A percentile compares a stretch with the other conserved stretches of the same genome.
phyloP scores from a whole-genome alignment of 257 asterid species.

The Plantago ovata region DNA sequence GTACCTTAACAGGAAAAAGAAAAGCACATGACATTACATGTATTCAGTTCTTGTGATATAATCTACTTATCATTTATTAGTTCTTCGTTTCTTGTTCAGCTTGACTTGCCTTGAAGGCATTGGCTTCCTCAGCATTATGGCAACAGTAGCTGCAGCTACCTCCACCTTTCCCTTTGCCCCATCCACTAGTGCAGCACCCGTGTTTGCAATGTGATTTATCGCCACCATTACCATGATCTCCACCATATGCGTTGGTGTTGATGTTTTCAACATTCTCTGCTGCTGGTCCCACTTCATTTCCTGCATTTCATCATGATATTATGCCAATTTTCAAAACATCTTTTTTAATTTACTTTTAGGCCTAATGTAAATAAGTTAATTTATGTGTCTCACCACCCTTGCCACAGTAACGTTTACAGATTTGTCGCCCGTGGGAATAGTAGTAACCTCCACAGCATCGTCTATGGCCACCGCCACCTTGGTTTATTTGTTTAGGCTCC shows the following conservation, averaged over 20 bases:
- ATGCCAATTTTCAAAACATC: not conserved
- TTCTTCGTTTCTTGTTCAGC: constrained; percentile 20
- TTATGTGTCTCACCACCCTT: not conserved
- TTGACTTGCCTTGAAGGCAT: constrained; percentile 13
- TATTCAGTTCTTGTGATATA: not conserved
- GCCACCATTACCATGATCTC: constrained; percentile 3
- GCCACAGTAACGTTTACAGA: not conserved
- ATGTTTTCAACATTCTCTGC: not conserved
- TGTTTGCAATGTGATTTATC: not conserved
- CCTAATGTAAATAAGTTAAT: no score
- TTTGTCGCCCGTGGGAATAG: not conserved
- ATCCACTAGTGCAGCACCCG: not conserved
- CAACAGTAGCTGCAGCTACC: constrained; percentile 14
- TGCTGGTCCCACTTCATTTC: constrained; percentile 11
- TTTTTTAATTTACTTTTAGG: no score
- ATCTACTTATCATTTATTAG: not conserved
- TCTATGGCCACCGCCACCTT: constrained; percentile 20
- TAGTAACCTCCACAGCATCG: not conserved
- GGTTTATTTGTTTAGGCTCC: constrained; percentile 19
- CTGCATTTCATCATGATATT: not conserved
- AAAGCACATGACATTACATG: not conserved
- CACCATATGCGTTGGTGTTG: no score
- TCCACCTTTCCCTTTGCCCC: not conserved
- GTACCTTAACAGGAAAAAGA: not conserved
- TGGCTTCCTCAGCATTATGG: constrained; percentile 22